Conservation (phyloP, 2,329 filamentous ascomycete genomes). For the Xylariales sp. region DNA sequence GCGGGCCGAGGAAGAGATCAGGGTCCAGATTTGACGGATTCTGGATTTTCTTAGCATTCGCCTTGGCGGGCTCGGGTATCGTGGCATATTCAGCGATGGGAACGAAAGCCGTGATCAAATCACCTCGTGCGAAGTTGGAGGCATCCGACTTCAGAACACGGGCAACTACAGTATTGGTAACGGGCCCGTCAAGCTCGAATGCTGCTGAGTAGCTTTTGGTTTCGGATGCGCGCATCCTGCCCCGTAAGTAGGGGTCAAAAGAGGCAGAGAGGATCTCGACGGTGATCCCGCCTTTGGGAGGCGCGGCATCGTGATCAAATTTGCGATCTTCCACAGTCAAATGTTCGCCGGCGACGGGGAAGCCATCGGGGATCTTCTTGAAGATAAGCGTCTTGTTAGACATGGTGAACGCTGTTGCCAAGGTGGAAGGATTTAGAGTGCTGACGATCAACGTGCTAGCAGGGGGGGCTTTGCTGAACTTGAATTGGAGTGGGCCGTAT, state of each 20-base stretch:
- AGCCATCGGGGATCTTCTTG: slow-evolving; percentile 56
- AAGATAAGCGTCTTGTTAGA: slow-evolving; percentile 68
- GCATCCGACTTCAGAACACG: slow-evolving; percentile 63
- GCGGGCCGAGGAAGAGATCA: slow-evolving; percentile 60
- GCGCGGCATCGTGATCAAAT: slow-evolving; percentile 55
- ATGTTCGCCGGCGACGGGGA: slow-evolving; percentile 63
- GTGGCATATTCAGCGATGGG: slow-evolving; percentile 60
- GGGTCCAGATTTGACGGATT: slow-evolving; percentile 61
- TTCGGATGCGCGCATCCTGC: slow-evolving; percentile 57
- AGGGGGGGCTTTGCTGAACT: too few relatives aligned
- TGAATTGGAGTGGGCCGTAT: too few relatives aligned
- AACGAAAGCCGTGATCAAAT: slow-evolving; percentile 50
- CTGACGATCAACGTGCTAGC: too few relatives aligned
- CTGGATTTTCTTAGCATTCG: slow-evolving; percentile 46
- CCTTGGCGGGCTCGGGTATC: slow-evolving; percentile 37
- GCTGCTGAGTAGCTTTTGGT: slow-evolving; percentile 58
- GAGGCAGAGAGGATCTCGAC: slow-evolving; percentile 64
- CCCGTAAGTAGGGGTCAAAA: slow-evolving; percentile 70
- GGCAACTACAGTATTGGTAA: slow-evolving; percentile 55
- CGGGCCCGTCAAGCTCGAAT: slow-evolving; percentile 54
- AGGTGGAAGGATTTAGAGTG: neutral
- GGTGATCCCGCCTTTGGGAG: slow-evolving; percentile 56
- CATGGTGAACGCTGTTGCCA: slow-evolving; percentile 25
- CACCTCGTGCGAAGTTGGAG: slow-evolving; percentile 55
- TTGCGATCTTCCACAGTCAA: slow-evolving; percentile 55